Percentiles rank a stretch among this genome's conserved stretches.
Evolutionary conservation across 2,329 filamentous ascomycete genomes (phyloP).

Genomic region (Colletotrichum nymphaeae): DNA sequence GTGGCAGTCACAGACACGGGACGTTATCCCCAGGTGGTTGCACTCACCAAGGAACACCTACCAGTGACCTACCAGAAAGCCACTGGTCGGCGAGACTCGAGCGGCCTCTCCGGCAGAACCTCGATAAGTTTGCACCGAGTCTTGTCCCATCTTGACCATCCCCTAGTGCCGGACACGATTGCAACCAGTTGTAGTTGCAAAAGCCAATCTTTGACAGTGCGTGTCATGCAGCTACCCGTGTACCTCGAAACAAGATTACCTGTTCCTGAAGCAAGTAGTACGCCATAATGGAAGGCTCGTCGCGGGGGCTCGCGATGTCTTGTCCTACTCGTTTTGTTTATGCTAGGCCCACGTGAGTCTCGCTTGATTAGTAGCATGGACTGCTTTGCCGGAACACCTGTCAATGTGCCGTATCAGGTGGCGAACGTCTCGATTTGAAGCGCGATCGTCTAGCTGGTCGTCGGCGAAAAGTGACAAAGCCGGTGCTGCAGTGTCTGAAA

Average conservation of each 20-base stretch:
- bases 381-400: not conserved
- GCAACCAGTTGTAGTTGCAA: not conserved
- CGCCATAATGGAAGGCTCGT: not conserved
- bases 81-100: not conserved
- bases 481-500: not conserved
- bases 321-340: not conserved
- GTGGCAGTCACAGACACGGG: not conserved
- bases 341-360: not conserved
- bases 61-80: not conserved
- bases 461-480: not conserved
- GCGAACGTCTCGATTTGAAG: not conserved
- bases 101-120: not conserved
- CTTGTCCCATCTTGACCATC: not conserved
- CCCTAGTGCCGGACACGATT: not conserved
- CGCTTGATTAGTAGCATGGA: not conserved
- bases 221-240: slow-evolving; percentile 17
- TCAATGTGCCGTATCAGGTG: not conserved
- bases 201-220: not conserved
- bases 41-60: slow-evolving; percentile 10
- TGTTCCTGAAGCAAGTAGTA: slow-evolving; percentile 26
- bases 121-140: not conserved
- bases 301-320: slow-evolving; percentile 8
- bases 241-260: slow-evolving; percentile 28
- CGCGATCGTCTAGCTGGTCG: not conserved
- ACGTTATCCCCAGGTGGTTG: slow-evolving; percentile 3